Evolutionary conservation across 148 eudicot genomes (phyloP), one percentile per base, ranked within the genome.

Genomic region (Silene latifolia): DNA sequence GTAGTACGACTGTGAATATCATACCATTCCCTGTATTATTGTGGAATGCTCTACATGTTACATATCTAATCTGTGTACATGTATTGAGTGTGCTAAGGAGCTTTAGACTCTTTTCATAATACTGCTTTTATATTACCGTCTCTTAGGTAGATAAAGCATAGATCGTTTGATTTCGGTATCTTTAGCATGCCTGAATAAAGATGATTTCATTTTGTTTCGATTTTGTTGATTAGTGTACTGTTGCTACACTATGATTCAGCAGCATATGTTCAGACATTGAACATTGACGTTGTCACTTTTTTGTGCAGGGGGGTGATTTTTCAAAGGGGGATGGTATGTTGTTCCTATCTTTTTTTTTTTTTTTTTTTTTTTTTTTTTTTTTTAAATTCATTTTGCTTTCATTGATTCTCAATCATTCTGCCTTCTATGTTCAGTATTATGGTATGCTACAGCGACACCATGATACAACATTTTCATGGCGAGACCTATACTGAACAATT

Each of bases 251-350:
- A 1, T 72, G 27, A 11, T 76, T 39, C 21, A 61, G 69, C 71
- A 71, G 60, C 32, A 21, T 74, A 20, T 39, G 9, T 19, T 20
- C 61, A 9, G 15, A 25, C 11, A 15, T 58, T 11, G 18, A 66
- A 21, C 20, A 53, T 57, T 80, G 68, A 63, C 65, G 62, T 69
- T 67, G 74, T 76, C 75, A 69, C 58, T 77, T 72, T 72, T 71
- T 68, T 72, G 69, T 83, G 76, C 88, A 96, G 99, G 99, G 99
- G 74, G 99, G 99, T 82, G 99, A 96, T 82, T 96, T 96, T 81
- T 86, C 96, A 32, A 89, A 89, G 82, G 97, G 96, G 67, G 88
- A 96, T 89, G 99, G 99, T 96, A 95, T 75, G 86, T 77, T 76
- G 71, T 81, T 82, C 69, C 24, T 44, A 24, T 71, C 71, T 63